Percentiles rank a stretch among this genome's conserved stretches.
These are phyloP conservation scores for Plasmodium vivax DNA, from an alignment of 169 alveolate genomes.

Conservation along the genomic window DNA sequence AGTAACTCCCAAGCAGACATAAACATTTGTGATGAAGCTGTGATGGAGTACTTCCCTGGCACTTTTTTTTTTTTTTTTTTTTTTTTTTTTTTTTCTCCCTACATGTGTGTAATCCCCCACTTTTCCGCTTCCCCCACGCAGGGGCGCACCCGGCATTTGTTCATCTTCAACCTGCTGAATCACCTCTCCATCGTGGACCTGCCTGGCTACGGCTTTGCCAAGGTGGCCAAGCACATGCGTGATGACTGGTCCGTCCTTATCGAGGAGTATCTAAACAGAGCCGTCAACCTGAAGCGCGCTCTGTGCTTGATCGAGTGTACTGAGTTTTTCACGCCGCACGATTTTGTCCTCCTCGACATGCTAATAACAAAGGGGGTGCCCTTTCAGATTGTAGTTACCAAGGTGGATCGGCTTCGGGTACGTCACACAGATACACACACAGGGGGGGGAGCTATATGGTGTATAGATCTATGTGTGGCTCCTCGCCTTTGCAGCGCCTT, in stretches of 20 bases:
- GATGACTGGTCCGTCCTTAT: conserved; percentile 67
- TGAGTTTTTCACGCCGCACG: conserved; percentile 83
- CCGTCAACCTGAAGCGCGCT: conserved; percentile 79
- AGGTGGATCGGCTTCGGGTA: conserved; percentile 83
- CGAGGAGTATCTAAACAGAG: conserved; percentile 59
- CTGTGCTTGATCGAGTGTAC: conserved; percentile 84
- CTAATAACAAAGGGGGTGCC: conserved; percentile 82
- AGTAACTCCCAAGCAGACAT: neutral
- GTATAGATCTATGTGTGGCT: neutral
- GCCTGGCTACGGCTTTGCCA: conserved; percentile 92
- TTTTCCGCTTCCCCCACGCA: neutral
- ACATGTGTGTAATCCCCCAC: neutral
- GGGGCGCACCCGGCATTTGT: conserved; percentile 91
- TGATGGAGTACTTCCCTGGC: neutral
- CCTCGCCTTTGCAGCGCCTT: neutral
- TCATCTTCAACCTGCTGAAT: conserved; percentile 85
- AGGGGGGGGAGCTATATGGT: neutral
- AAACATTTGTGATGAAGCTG: neutral
- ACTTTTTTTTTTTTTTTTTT: neutral
- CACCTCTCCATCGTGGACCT: conserved; percentile 87
- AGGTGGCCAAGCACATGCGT: conserved; percentile 77
- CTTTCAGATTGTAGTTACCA: conserved; percentile 87
- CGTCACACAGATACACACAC: too few species aligned
- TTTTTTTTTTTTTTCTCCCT: neutral
- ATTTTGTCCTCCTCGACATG: conserved; percentile 84